Evolutionary conservation across 768 basidiomycete species (phyloP).

Genomic region (Russula dissimulans): DNA sequence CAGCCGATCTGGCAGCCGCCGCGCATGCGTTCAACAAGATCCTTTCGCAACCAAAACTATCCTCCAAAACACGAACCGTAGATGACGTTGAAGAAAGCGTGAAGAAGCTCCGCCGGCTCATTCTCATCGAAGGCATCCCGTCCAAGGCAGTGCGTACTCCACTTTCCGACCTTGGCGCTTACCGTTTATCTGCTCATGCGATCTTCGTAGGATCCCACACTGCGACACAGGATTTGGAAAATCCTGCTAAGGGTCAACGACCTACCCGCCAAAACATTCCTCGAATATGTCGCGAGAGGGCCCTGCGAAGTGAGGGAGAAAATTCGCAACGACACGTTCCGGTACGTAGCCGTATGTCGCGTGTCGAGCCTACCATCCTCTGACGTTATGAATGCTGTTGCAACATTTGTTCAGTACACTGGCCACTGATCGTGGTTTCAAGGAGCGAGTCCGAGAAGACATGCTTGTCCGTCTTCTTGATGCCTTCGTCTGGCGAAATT

Average conservation of each 20-base stretch:
- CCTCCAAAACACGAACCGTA: constrained; percentile 54
- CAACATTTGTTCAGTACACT: constrained; percentile 49
- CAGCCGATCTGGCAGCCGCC: constrained; percentile 26
- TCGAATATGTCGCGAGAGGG: constrained; percentile 71
- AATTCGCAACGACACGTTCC: constrained; percentile 94
- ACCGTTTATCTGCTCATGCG: not conserved
- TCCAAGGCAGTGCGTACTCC: constrained; percentile 48
- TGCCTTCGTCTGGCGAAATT: constrained; percentile 95
- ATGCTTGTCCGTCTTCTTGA: constrained; percentile 95
- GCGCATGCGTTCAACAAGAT: constrained; percentile 78
- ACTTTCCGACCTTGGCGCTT: not conserved
- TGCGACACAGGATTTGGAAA: constrained; percentile 93
- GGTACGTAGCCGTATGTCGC: constrained; percentile 36
- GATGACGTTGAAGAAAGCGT: constrained; percentile 69
- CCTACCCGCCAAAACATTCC: constrained; percentile 63
- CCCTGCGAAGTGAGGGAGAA: constrained; percentile 86
- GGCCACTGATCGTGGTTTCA: constrained; percentile 96
- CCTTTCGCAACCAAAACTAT: constrained; percentile 55
- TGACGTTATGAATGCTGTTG: not conserved
- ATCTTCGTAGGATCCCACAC: constrained; percentile 54
- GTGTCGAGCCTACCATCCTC: not conserved
- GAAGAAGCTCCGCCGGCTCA: constrained; percentile 80
- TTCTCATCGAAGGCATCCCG: constrained; percentile 87
- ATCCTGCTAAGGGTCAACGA: constrained; percentile 78
- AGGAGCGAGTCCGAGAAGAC: constrained; percentile 92